Percentiles rank a stretch among this genome's conserved stretches.
These are phyloP conservation scores for Silene latifolia DNA, from an alignment of 148 eudicot genomes.

Conservation along the genomic window DNA sequence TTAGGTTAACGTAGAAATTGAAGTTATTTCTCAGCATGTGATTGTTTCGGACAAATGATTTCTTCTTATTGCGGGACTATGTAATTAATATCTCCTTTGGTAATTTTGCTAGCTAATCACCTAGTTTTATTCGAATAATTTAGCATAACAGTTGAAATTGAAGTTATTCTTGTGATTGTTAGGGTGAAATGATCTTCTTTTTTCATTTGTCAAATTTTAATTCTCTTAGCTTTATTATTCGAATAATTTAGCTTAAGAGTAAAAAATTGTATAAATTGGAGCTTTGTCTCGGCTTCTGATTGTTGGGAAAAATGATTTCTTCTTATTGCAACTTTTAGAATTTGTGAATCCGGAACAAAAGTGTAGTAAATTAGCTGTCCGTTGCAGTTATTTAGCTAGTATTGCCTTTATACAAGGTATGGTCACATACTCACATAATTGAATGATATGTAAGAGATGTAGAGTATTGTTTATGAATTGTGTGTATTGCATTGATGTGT, in stretches of 20 bases:
- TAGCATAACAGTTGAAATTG: too few species aligned
- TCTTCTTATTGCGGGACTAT: background rate
- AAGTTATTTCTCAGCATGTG: background rate
- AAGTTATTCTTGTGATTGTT: too few species aligned
- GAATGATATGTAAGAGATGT: too few species aligned
- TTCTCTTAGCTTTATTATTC: too few species aligned
- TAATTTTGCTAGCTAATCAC: too few species aligned
- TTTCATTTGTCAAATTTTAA: too few species aligned
- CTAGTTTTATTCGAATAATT: too few species aligned
- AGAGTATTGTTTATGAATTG: too few species aligned
- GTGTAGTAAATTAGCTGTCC: background rate
- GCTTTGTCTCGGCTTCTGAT: background rate
- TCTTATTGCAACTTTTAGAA: background rate
- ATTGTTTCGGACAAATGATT: background rate
- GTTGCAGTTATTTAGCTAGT: background rate
- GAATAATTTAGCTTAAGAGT: too few species aligned
- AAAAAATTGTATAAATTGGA: too few species aligned
- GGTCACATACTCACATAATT: background rate
- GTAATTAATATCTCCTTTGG: too few species aligned
- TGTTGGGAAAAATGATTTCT: background rate
- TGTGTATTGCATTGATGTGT: too few species aligned
- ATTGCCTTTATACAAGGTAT: background rate
- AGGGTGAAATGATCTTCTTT: background rate
- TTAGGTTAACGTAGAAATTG: background rate
- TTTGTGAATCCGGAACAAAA: background rate